Percentiles rank a stretch among this genome's conserved stretches.
Evolutionary conservation across 495 filamentous ascomycete genomes (phyloP).

Genomic region (Talaromyces wortmannii): DNA sequence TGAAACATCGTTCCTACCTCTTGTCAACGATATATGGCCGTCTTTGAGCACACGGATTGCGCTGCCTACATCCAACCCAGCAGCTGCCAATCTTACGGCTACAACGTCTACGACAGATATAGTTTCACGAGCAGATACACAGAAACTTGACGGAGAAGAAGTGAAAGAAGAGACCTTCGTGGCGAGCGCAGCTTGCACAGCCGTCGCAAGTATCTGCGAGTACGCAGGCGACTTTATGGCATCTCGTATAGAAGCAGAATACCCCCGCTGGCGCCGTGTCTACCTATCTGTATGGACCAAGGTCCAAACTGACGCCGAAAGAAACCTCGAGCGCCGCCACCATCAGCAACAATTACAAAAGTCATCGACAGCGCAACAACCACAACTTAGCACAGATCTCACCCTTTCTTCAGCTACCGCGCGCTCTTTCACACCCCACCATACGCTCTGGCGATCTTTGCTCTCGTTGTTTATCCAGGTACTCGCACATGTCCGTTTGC

Average conservation of each 20-base stretch:
- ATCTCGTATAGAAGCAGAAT: conserved; percentile 62
- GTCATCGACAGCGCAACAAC: neutral
- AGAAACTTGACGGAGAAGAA: conserved; percentile 8
- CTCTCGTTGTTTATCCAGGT: conserved; percentile 32
- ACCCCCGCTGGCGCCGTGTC: conserved; percentile 46
- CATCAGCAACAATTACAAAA: conserved; percentile 8
- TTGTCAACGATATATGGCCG: conserved; percentile 87
- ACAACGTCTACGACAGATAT: conserved; percentile 21
- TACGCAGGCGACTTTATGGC: conserved; percentile 76
- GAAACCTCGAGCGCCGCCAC: conserved; percentile 19
- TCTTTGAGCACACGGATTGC: conserved; percentile 59
- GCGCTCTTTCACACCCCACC: conserved; percentile 31
- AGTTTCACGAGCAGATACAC: conserved; percentile 8
- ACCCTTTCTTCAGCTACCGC: conserved; percentile 10
- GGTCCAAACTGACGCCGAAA: conserved; percentile 29
- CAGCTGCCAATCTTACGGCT: conserved; percentile 24
- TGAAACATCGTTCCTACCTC: conserved; percentile 75
- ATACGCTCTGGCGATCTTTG: conserved; percentile 29
- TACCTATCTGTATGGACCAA: conserved; percentile 33
- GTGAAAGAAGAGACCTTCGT: conserved; percentile 68
- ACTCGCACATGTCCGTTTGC: conserved; percentile 30
- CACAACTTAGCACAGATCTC: neutral
- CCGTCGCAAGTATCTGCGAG: conserved; percentile 50
- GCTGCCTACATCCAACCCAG: conserved; percentile 27
- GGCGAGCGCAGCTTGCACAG: conserved; percentile 58